A percentile compares a stretch with the other conserved stretches of the same genome.
Conservation (phyloP, 2,329 filamentous ascomycete species). For the Ascochyta pisi region DNA sequence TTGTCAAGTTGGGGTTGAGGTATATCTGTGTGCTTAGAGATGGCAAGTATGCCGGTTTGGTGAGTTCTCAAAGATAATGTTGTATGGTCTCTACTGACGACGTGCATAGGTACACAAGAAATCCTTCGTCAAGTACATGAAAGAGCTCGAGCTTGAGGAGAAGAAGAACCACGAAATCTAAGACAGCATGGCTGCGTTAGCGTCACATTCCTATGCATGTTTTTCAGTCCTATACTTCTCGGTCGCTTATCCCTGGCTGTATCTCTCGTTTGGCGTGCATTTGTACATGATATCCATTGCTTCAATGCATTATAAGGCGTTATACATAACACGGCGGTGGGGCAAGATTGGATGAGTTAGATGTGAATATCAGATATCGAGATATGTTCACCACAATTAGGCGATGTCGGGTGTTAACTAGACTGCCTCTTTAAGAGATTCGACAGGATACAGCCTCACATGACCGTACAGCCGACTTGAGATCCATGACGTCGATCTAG, state of each 20-base stretch:
- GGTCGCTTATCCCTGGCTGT: background rate
- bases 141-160: slow-evolving; percentile 72
- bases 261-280: background rate
- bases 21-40: slow-evolving; percentile 90
- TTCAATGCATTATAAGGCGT: background rate
- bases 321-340: background rate
- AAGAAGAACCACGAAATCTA: slow-evolving; percentile 24
- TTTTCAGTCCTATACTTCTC: background rate
- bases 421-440: background rate
- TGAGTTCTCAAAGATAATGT: slow-evolving; percentile 53
- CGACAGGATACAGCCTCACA: background rate
- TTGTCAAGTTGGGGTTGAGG: slow-evolving; percentile 88
- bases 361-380: background rate
- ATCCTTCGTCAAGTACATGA: slow-evolving; percentile 92
- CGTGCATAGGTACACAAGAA: slow-evolving; percentile 82
- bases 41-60: slow-evolving; percentile 86
- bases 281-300: background rate
- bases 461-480: background rate
- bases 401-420: background rate
- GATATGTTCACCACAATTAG: background rate
- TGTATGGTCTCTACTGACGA: background rate
- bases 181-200: background rate
- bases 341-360: background rate
- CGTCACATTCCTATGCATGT: background rate
- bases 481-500: background rate